phyloP scores from a whole-genome alignment of 2,329 filamentous ascomycete species.

The Saccharata proteae region DNA sequence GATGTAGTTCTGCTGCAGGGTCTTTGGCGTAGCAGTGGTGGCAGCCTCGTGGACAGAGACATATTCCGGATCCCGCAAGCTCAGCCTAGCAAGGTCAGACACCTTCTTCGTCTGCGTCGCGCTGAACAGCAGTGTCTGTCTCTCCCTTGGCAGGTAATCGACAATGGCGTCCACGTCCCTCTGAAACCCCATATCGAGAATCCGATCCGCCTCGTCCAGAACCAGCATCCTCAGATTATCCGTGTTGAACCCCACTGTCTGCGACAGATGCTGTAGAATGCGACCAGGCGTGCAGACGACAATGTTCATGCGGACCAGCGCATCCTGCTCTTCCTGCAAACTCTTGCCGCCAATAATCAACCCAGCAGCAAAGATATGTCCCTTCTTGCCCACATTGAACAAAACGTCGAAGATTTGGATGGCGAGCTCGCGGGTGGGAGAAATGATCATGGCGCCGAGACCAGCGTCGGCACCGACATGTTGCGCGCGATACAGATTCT shows the following conservation, averaged over 20 bases:
- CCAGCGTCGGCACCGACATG: conserved; percentile 82
- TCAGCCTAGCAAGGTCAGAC: conserved; percentile 79
- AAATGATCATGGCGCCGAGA: conserved; percentile 81
- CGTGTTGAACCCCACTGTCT: conserved; percentile 80
- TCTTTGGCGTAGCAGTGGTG: conserved; percentile 64
- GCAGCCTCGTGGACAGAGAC: conserved; percentile 85
- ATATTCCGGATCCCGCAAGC: conserved; percentile 84
- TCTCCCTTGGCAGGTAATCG: conserved; percentile 71
- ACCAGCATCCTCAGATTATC: conserved; percentile 88
- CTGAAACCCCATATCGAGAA: conserved; percentile 97
- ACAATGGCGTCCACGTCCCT: conserved; percentile 81
- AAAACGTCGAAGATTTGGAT: conserved; percentile 96
- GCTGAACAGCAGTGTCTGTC: conserved; percentile 90
- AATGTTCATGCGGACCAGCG: conserved; percentile 88
- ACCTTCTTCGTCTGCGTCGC: conserved; percentile 94
- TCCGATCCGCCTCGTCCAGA: conserved; percentile 89
- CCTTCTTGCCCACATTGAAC: conserved; percentile 72
- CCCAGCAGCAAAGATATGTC: conserved; percentile 81
- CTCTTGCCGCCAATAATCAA: conserved; percentile 90
- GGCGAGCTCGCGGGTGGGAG: conserved; percentile 86
- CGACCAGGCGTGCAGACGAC: conserved; percentile 88
- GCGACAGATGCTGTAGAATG: conserved; percentile 90
- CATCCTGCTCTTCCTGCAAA: conserved; percentile 73
- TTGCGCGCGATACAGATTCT: conserved; percentile 78
- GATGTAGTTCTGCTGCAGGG: conserved; percentile 83